A percentile compares a stretch with the other conserved stretches of the same genome.
Evolutionary conservation across 352 stramenopile species (phyloP).

Genomic region (Pythium utonaiense): DNA sequence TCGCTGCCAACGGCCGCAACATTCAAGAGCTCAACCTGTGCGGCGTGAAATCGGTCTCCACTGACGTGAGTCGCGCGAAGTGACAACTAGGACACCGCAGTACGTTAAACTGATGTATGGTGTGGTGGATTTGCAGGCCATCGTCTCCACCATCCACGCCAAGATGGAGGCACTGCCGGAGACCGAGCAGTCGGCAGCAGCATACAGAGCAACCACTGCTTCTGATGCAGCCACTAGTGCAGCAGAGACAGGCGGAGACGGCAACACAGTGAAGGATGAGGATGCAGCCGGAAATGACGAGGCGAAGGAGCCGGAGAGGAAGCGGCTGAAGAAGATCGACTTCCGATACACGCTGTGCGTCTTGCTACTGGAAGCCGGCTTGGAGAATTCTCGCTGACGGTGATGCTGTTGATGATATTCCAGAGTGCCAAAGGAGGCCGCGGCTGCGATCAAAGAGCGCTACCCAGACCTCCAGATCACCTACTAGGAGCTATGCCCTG

Average conservation of each 20-base stretch:
- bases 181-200: conserved; percentile 4
- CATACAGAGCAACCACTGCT: not conserved
- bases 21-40: conserved; percentile 86
- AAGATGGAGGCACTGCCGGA: conserved; percentile 71
- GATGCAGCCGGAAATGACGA: conserved; percentile 31
- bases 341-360: conserved; percentile 87
- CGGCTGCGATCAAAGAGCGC: conserved; percentile 62
- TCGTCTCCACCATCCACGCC: conserved; percentile 68
- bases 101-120: too few species aligned
- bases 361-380: conserved; percentile 1
- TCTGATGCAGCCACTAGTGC: not conserved
- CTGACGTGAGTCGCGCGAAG: conserved; percentile 68
- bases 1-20: conserved; percentile 66
- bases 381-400: not conserved
- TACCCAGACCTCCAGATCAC: conserved; percentile 64
- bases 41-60: conserved; percentile 81
- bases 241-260: conserved; percentile 3
- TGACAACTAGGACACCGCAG: too few species aligned
- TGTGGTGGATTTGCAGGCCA: conserved; percentile 48
- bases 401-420: not conserved
- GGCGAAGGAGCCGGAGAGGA: conserved; percentile 60
- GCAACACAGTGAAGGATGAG: conserved; percentile 9
- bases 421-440: conserved; percentile 83
- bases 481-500: conserved; percentile 33
- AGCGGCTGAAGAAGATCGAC: conserved; percentile 87